These are phyloP conservation scores for Tulasnella sp. DNA, from an alignment of 768 basidiomycete species.

Conservation along the genomic window DNA sequence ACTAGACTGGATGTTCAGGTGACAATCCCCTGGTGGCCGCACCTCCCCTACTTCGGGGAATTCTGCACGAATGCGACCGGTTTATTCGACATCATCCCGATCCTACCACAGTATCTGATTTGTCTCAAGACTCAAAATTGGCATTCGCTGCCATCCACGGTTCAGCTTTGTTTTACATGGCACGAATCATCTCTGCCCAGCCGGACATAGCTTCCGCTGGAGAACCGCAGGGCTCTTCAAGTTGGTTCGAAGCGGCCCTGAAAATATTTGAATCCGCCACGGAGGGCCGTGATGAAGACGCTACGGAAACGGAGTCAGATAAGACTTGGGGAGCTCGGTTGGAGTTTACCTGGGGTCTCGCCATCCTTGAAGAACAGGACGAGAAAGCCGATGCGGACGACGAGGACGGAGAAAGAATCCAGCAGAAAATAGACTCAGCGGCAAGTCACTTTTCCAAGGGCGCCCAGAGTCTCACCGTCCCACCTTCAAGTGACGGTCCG, in stretches of 20 bases:
- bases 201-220: slow-evolving; percentile 44
- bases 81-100: slow-evolving; percentile 49
- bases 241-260: slow-evolving; percentile 61
- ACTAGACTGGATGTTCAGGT: slow-evolving; percentile 2
- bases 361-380: not conserved
- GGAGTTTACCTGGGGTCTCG: not conserved
- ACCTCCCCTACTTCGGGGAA: slow-evolving; percentile 49
- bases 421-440: not conserved
- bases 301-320: slow-evolving; percentile 35
- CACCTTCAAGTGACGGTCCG: not conserved
- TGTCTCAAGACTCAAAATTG: slow-evolving; percentile 36
- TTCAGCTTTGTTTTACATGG: slow-evolving; percentile 55
- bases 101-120: slow-evolving; percentile 45
- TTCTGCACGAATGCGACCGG: slow-evolving; percentile 62
- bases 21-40: slow-evolving; percentile 27
- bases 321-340: slow-evolving; percentile 32
- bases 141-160: slow-evolving; percentile 62
- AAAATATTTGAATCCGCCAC: slow-evolving; percentile 49
- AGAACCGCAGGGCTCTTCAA: slow-evolving; percentile 44
- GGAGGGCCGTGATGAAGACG: not conserved
- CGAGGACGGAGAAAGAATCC: not conserved
- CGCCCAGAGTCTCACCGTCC: not conserved
- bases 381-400: not conserved
- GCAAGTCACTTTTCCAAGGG: not conserved
- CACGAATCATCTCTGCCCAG: slow-evolving; percentile 50